Percentiles rank a stretch among this genome's conserved stretches.
These are phyloP conservation scores for Diplogelasinospora grovesii DNA, from an alignment of 495 filamentous ascomycete genomes.

Conservation along the genomic window DNA sequence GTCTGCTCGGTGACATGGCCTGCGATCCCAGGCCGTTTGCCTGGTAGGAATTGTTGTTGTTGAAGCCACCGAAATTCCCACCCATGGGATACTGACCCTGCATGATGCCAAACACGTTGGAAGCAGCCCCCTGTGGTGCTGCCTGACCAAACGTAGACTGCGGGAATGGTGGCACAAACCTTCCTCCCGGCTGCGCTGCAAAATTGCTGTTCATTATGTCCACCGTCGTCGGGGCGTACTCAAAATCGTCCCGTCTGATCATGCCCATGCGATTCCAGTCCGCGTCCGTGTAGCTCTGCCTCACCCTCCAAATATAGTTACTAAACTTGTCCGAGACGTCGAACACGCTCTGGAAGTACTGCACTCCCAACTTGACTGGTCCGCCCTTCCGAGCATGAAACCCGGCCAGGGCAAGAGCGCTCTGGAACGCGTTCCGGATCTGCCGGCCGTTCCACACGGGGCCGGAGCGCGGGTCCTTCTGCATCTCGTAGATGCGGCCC, in stretches of 20 bases:
- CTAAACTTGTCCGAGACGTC: neutral
- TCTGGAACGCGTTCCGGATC: slow-evolving; percentile 38
- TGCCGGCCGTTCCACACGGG: slow-evolving; percentile 26
- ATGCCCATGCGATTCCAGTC: slow-evolving; percentile 1
- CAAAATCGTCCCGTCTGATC: neutral
- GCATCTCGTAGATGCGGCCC: slow-evolving; percentile 4
- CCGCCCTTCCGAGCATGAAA: slow-evolving; percentile 5
- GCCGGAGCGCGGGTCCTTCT: neutral
- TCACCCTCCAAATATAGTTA: neutral
- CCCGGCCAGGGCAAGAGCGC: slow-evolving; percentile 28
- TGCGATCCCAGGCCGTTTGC: no score
- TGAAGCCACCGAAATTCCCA: no score
- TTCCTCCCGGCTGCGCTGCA: no score
- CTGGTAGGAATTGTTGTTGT: no score
- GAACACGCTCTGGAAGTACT: neutral
- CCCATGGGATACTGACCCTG: no score
- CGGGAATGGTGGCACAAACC: no score
- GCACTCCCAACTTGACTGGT: neutral
- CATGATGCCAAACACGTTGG: no score
- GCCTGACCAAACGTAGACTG: no score
- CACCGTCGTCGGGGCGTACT: neutral
- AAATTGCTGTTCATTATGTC: neutral
- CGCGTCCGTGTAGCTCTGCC: neutral
- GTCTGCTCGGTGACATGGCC: no score
- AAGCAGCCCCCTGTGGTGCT: no score